Conservation (phyloP, 1,139 yeast species). For the Blastobotrys elegans region DNA sequence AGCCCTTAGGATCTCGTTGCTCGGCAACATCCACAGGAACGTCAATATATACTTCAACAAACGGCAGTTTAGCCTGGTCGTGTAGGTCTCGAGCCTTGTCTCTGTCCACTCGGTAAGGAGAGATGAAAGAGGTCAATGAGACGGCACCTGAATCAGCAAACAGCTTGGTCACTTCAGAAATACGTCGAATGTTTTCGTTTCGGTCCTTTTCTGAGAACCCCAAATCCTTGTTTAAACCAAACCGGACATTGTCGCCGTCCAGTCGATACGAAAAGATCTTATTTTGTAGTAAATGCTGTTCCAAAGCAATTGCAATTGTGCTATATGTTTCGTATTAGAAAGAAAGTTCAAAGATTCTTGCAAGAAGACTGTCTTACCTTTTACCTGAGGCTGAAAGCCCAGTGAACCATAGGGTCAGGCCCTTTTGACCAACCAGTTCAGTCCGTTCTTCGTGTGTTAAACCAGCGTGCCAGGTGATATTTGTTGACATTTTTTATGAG, state of each 20-base stretch:
- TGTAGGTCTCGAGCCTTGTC: constrained; percentile 81
- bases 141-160: constrained; percentile 86
- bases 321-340: constrained; percentile 29
- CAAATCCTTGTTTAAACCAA: constrained; percentile 89
- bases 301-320: constrained; percentile 92
- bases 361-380: constrained; percentile 30
- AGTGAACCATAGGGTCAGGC: constrained; percentile 91
- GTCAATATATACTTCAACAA: constrained; percentile 85
- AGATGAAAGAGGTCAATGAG: constrained; percentile 84
- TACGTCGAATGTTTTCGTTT: constrained; percentile 90
- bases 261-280: constrained; percentile 73
- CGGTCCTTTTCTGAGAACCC: constrained; percentile 91
- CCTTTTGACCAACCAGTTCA: constrained; percentile 67
- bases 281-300: constrained; percentile 63
- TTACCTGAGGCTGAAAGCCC: constrained; percentile 95
- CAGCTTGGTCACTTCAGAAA: constrained; percentile 86
- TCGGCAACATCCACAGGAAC: constrained; percentile 93
- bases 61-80: constrained; percentile 67
- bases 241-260: constrained; percentile 92
- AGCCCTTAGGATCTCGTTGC: constrained; percentile 93
- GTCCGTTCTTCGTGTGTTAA: constrained; percentile 78
- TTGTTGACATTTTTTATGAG: constrained; percentile 79
- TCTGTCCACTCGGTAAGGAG: constrained; percentile 85
- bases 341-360: background rate
- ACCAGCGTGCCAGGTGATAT: constrained; percentile 94